Evolutionary conservation across 2,329 filamentous ascomycete species (phyloP), one percentile per base, ranked within the genome.

Genomic region (Ustulina deusta): DNA sequence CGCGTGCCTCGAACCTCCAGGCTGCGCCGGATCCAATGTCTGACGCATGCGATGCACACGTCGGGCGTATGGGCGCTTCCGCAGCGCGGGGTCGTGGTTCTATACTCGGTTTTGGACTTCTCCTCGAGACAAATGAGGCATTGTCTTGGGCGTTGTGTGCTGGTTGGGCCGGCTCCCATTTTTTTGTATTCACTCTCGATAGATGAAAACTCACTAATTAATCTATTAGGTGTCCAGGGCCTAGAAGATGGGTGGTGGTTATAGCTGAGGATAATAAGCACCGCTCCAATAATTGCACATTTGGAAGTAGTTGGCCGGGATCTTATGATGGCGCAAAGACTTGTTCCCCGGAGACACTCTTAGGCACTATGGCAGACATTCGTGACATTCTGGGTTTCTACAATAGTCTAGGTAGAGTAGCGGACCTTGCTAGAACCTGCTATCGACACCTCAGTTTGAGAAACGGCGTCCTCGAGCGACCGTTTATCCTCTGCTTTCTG

Each of bases 101-200:
- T 55, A 4, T 34, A 61, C 3, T 42, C 38, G 2, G 11, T 25
- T 3, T 10, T 3, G 20, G 48, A n/a, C 29, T 49, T 61, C 6
- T 38, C 4, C 13, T 56, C 57, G 40, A 65, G 32, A 36, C 49
- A 65, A 6, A 17, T 36, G 5, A 27, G n/a, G 13, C 63, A 61
- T 34, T 44, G 32, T 27, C 22, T 56, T 20, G 17, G n/a, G 6
- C 6, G 13, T 10, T 2, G 2, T 38, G 10, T 13, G n/a, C n/a
- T 9, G 32, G n/a, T 6, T 22, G 3, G 7, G 9, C n/a, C 3
- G 15, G 40, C 15, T 42, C 11, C 11, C 38, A 44, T 54, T 2
- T 42, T 25, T 46, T 11, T 10, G 57, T 36, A 11, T 40, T 13
- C 38, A 11, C 6, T 6, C 34, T 6, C 11, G 34, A 44, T 20